These are phyloP conservation scores for Dendrocalamus sinicus DNA, from an alignment of 176 grass and related monocot genomes.

Conservation along the genomic window DNA sequence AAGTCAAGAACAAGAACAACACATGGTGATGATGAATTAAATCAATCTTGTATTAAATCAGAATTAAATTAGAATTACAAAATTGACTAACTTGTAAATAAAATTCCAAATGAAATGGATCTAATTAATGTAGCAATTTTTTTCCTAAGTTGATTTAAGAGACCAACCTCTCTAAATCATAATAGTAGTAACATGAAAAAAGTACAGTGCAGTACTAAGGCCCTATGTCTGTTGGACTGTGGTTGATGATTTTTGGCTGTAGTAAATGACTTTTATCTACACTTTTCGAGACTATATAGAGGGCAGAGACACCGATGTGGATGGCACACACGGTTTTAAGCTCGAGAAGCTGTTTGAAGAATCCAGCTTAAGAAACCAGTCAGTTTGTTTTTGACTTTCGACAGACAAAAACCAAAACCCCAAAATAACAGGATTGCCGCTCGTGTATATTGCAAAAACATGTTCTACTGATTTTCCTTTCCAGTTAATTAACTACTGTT, in stretches of 20 bases:
- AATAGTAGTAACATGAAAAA: neutral
- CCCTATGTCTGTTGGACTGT: too few species aligned
- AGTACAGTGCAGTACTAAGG: neutral
- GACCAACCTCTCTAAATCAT: neutral
- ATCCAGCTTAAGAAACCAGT: too few species aligned
- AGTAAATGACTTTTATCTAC: too few species aligned
- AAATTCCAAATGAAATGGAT: neutral
- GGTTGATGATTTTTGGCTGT: too few species aligned
- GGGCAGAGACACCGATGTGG: fast-evolving
- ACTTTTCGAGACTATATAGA: too few species aligned
- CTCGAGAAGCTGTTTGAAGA: too few species aligned
- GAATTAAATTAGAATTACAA: neutral
- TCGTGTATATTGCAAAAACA: neutral
- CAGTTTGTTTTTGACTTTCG: too few species aligned
- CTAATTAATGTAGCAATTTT: neutral
- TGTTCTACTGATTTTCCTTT: neutral
- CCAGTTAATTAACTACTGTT: neutral
- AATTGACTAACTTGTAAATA: neutral
- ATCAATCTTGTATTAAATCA: neutral
- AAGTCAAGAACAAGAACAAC: neutral
- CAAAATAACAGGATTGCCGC: too few species aligned
- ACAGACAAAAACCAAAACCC: too few species aligned
- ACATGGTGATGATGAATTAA: neutral
- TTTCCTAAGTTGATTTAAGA: neutral
- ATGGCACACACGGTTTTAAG: fast-evolving